Evolutionary conservation across 2,329 filamentous ascomycete genomes (phyloP).

Genomic region (Ophiostoma pallidulum): DNA sequence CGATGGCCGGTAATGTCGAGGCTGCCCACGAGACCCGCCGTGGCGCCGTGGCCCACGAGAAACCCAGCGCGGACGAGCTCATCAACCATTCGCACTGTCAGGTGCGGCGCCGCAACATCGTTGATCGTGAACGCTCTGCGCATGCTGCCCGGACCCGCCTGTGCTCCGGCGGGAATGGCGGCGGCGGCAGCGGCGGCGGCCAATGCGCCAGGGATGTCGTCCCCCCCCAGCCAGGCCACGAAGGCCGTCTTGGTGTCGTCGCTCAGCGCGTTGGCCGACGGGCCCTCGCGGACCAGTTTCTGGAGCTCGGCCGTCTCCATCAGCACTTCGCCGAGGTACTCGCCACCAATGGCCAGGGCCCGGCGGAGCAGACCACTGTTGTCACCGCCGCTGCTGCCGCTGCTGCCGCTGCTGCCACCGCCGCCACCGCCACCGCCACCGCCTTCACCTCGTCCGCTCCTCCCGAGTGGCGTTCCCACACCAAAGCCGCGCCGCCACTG

Average conservation of each 20-base stretch:
- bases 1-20: constrained; percentile 19
- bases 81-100: constrained; percentile 41
- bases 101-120: constrained; percentile 10
- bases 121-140: constrained; percentile 11
- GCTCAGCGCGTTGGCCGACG: constrained; percentile 24
- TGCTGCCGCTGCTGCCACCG: neutral
- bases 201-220: constrained; percentile 32
- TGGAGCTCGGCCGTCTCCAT: constrained; percentile 50
- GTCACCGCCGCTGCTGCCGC: constrained; percentile 19
- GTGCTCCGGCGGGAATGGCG: too few species aligned
- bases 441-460: constrained; percentile 36
- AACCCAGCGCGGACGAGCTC: constrained; percentile 58
- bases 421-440: constrained; percentile 26
- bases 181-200: too few species aligned
- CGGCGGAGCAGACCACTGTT: constrained; percentile 41
- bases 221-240: constrained; percentile 39
- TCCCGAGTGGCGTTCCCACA: constrained; percentile 27
- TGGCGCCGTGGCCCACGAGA: constrained; percentile 41
- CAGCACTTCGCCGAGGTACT: constrained; percentile 45
- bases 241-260: constrained; percentile 42
- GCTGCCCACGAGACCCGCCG: constrained; percentile 2
- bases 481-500: constrained; percentile 35
- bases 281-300: constrained; percentile 30
- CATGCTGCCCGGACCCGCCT: too few species aligned
- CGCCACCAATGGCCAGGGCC: constrained; percentile 26